Evolutionary conservation across 2,329 filamentous ascomycete genomes (phyloP).

Genomic region (Simplicillium aogashimaense): DNA sequence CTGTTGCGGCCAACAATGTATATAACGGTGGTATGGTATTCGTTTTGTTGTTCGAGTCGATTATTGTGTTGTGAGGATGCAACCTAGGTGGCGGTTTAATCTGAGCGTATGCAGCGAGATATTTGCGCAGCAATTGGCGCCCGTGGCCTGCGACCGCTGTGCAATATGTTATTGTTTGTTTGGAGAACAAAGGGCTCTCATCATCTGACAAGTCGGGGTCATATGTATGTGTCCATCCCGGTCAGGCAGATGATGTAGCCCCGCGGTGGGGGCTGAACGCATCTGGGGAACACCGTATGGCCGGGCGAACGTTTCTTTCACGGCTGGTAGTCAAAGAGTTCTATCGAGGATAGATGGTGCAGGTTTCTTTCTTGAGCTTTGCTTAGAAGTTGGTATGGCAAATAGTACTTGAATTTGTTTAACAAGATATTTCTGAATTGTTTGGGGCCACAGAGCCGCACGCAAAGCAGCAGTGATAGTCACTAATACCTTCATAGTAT

Average conservation of each 20-base stretch:
- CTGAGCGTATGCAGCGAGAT: too few relatives aligned
- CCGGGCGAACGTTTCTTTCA: too few relatives aligned
- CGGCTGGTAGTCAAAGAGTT: too few relatives aligned
- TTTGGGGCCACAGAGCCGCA: too few relatives aligned
- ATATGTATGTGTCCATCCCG: background rate
- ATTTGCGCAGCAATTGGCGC: background rate
- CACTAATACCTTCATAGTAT: background rate
- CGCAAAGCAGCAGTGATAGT: too few relatives aligned
- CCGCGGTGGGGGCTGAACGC: background rate
- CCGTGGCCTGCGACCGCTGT: background rate
- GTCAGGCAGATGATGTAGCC: background rate
- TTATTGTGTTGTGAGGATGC: background rate
- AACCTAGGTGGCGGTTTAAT: too few relatives aligned
- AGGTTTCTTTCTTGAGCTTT: too few relatives aligned
- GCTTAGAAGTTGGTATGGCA: too few relatives aligned
- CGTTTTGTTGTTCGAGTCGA: background rate
- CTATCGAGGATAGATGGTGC: too few relatives aligned
- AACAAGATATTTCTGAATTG: too few relatives aligned
- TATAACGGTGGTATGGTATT: background rate
- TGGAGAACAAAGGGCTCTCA: background rate
- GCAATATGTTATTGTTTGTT: background rate
- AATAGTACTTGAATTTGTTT: too few relatives aligned
- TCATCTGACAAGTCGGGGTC: background rate
- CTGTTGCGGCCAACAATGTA: background rate
- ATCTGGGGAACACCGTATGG: background rate